Evolutionary conservation across 176 grass and related monocot genomes (phyloP).

Genomic region (Oryza meridionalis): DNA sequence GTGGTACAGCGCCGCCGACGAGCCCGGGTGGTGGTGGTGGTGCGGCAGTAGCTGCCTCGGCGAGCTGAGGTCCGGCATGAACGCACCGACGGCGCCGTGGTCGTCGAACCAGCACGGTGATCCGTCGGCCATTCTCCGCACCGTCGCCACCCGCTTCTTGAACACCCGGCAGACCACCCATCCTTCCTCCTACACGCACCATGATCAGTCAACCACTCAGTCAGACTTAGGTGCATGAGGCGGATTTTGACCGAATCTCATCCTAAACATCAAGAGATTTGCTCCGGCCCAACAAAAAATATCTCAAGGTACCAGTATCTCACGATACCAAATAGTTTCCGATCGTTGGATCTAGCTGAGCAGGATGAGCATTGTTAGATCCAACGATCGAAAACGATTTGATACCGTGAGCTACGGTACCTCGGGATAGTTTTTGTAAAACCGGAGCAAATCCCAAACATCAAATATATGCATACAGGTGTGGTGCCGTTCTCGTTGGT

Average conservation of each 20-base stretch:
- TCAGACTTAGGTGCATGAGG: background rate
- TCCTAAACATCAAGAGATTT: too few relatives aligned
- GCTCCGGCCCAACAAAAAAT: too few relatives aligned
- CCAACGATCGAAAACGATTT: too few relatives aligned
- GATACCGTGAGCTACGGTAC: too few relatives aligned
- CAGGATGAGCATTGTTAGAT: too few relatives aligned
- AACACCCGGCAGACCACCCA: constrained; percentile 97
- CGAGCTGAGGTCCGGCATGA: constrained; percentile 67
- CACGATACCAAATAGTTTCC: too few relatives aligned
- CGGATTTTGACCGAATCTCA: too few relatives aligned
- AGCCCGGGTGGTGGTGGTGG: constrained; percentile 27
- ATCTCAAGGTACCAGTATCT: too few relatives aligned
- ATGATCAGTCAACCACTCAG: background rate
- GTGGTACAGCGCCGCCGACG: constrained; percentile 32
- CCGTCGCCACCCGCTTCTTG: constrained; percentile 75
- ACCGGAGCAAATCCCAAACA: too few relatives aligned
- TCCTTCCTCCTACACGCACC: constrained; percentile 77
- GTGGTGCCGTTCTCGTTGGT: constrained; percentile 69
- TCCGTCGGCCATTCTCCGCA: constrained; percentile 52
- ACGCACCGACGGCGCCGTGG: constrained; percentile 35
- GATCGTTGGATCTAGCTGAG: too few relatives aligned
- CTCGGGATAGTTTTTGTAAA: too few relatives aligned
- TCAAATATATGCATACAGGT: constrained; percentile 36
- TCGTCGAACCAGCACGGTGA: constrained; percentile 77
- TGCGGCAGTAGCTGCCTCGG: constrained; percentile 50